These are phyloP conservation scores for Sonneratia caseolaris DNA, from an alignment of 345 rosid species.

Conservation along the genomic window DNA sequence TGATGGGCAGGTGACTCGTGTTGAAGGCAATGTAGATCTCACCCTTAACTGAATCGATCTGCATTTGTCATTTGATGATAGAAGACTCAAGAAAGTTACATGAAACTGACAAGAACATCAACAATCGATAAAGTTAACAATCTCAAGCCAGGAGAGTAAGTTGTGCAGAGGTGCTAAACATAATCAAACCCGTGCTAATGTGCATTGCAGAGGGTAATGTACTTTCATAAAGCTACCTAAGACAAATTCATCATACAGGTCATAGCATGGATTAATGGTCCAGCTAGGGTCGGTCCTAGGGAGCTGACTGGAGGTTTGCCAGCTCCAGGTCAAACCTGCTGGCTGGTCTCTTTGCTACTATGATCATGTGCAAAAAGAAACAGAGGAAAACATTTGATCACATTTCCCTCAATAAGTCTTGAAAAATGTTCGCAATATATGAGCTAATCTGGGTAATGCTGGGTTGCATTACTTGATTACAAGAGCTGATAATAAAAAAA, in stretches of 20 bases:
- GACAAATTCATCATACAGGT: background rate
- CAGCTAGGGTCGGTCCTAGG: background rate
- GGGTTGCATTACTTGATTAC: background rate
- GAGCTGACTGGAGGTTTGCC: too few relatives aligned
- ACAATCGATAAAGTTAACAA: background rate
- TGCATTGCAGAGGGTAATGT: background rate
- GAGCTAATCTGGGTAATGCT: background rate
- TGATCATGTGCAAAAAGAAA: background rate
- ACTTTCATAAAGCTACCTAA: background rate
- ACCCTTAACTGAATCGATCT: conserved; percentile 66
- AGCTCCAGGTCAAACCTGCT: background rate
- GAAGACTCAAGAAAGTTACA: background rate
- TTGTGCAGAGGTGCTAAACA: background rate
- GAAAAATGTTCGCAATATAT: too few relatives aligned
- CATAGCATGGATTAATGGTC: background rate
- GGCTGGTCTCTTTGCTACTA: background rate
- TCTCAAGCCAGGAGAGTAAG: background rate
- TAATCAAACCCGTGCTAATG: background rate
- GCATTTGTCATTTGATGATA: conserved; percentile 6
- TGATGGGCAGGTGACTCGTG: conserved; percentile 57
- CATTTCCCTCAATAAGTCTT: too few relatives aligned
- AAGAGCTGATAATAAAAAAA: background rate
- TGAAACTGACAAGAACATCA: background rate
- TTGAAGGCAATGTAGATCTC: conserved; percentile 85
- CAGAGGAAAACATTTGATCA: background rate